Percentiles rank a stretch among this genome's conserved stretches.
phyloP scores from a whole-genome alignment of 2,329 filamentous ascomycete genomes.

The Cercospora sp. region DNA sequence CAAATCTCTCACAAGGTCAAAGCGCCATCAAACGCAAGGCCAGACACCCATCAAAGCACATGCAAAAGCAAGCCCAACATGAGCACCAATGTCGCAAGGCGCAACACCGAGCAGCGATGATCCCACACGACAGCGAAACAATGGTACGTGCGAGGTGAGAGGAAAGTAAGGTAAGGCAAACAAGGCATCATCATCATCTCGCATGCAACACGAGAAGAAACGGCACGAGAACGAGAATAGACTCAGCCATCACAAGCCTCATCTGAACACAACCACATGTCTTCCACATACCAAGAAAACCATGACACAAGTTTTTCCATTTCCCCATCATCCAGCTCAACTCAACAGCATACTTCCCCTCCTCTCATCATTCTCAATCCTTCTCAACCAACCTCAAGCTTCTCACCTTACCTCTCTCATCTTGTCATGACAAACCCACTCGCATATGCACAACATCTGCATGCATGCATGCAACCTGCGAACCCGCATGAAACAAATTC shows the following conservation, averaged over 20 bases:
- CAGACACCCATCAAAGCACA: not conserved
- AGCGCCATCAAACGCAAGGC: not conserved
- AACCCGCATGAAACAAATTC: conserved; percentile 1
- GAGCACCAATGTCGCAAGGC: not conserved
- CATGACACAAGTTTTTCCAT: not conserved
- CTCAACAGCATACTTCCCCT: not conserved
- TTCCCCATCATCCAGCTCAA: not conserved
- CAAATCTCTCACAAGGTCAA: not conserved
- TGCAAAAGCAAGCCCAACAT: not conserved
- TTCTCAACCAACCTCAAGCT: not conserved
- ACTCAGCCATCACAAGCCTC: not conserved
- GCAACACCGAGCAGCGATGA: not conserved
- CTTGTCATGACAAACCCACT: not conserved
- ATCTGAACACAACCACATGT: not conserved
- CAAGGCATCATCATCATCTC: not conserved
- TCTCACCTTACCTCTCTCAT: not conserved
- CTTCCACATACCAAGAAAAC: not conserved
- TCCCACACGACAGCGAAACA: not conserved
- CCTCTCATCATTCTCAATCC: not conserved
- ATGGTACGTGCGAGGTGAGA: not conserved
- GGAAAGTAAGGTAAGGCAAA: not conserved
- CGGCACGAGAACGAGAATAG: not conserved
- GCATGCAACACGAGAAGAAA: not conserved
- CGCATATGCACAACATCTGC: not conserved
- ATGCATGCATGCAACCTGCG: not conserved